Evolutionary conservation across 495 filamentous ascomycete species (phyloP).

Genomic region (Neurospora tetrasperma): DNA sequence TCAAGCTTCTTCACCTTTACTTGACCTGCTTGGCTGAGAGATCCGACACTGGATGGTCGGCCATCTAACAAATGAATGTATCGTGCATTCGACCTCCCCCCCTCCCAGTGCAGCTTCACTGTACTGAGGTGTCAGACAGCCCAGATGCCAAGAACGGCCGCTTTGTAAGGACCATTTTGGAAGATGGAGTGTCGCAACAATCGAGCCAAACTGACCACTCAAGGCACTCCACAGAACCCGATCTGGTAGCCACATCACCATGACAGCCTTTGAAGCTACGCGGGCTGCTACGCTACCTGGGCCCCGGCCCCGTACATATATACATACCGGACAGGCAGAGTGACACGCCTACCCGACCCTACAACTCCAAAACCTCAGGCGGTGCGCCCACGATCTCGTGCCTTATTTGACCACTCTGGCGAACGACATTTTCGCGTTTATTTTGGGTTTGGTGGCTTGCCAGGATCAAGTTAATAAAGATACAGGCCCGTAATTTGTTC

Average conservation of each 20-base stretch:
- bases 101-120: not conserved
- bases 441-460: conserved; percentile 13
- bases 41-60: not conserved
- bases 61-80: not conserved
- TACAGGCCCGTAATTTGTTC: conserved; percentile 7
- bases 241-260: conserved; percentile 1
- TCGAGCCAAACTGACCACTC: not conserved
- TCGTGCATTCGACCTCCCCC: not conserved
- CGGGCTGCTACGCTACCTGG: not conserved
- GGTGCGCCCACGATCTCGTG: not conserved
- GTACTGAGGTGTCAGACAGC: not conserved
- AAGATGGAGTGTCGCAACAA: not conserved
- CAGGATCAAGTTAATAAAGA: not conserved
- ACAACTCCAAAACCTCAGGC: not conserved
- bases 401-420: not conserved
- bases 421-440: conserved; percentile 7
- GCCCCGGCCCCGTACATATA: not conserved
- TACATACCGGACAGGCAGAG: not conserved
- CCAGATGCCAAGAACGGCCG: not conserved
- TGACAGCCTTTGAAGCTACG: not conserved
- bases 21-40: not conserved
- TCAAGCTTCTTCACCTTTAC: not conserved
- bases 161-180: not conserved
- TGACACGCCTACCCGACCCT: not conserved
- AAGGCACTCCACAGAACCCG: not conserved